Evolutionary conservation across 73 alveolate species (phyloP).

Genomic region (Blepharisma stoltei): DNA sequence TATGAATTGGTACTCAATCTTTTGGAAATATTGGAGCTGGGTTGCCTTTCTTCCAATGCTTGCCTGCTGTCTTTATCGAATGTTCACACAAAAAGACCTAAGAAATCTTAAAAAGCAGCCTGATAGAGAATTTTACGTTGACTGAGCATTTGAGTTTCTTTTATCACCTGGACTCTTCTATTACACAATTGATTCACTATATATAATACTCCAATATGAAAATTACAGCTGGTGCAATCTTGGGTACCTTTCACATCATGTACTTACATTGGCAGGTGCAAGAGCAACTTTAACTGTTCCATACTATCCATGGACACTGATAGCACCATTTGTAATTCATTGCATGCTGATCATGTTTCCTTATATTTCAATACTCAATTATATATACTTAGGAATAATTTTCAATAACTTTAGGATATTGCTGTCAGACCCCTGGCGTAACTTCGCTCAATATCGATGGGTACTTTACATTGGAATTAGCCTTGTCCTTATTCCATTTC

Average conservation of each 20-base stretch:
- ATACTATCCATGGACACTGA: slow-evolving; percentile 3
- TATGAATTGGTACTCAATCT: slow-evolving; percentile 7
- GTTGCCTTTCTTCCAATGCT: slow-evolving; percentile 7
- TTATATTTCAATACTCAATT: not conserved
- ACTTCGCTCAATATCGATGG: not conserved
- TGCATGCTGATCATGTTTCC: slow-evolving; percentile 21
- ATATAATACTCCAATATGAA: not conserved
- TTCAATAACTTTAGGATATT: not conserved
- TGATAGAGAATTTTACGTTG: not conserved
- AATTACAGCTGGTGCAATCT: slow-evolving; percentile 26
- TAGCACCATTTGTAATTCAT: not conserved
- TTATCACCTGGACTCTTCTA: not conserved
- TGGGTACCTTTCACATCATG: not conserved
- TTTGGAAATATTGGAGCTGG: slow-evolving; percentile 10
- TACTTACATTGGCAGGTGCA: not conserved
- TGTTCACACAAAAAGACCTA: not conserved
- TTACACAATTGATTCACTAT: not conserved
- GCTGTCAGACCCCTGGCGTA: slow-evolving; percentile 1
- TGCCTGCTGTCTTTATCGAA: not conserved
- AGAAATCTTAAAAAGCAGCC: not conserved
- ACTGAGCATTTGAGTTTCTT: not conserved
- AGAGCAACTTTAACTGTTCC: slow-evolving; percentile 7
- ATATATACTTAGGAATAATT: not conserved
- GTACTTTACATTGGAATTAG: not conserved
- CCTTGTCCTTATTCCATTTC: not conserved